Base-by-base conservation (phyloP, 805 yeast genomes). In the Candida ponderosae region DNA sequence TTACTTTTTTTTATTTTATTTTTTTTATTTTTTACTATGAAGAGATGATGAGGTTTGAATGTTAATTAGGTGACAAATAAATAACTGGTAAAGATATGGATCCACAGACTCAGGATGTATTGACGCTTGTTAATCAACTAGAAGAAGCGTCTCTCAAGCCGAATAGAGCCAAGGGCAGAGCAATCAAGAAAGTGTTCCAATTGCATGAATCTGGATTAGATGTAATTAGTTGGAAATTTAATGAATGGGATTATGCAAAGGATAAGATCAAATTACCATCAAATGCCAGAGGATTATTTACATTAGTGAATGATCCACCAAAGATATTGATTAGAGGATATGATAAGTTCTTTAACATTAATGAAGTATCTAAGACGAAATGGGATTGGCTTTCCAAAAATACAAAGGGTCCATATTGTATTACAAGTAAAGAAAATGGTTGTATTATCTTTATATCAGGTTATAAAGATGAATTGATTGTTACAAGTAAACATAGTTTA, bases 351-450 rank as follows among this genome's bases (percentile, higher is more conserved):
- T 93, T 87, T 71, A 90, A 84, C 53, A 65, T 87, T 4, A 74
- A 68, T 43, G 98, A 93, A 55, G 67, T 72, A 2, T 45, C 60
- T 0, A 44, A 44, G 6, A 81, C 95, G 0, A 70, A 65, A 40
- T 67, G 76, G 65, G 60, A 58, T 0, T 50, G 54, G 46, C 53
- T 88, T 5, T 47, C 51, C n/a, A 34, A 45, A 1, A 48, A 65
- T 24, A 80, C 93, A 0, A 24, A 30, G 5, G 96, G 96, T 0
- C 96, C 97, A 0, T 93, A 81, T 56, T 74, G 72, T 16, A 73
- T 88, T 3, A 79, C 96, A 0, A 66, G 81, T 28, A 93, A 93
- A 54, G 94, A 94, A 40, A 93, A 93, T 53, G 99, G 99, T 0
- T 93, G 97, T 51, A 88, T 93, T 37, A 78, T 85, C 2, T 76